phyloP scores from a whole-genome alignment of 306 rosid species.

The Styphnolobium japonicum region DNA sequence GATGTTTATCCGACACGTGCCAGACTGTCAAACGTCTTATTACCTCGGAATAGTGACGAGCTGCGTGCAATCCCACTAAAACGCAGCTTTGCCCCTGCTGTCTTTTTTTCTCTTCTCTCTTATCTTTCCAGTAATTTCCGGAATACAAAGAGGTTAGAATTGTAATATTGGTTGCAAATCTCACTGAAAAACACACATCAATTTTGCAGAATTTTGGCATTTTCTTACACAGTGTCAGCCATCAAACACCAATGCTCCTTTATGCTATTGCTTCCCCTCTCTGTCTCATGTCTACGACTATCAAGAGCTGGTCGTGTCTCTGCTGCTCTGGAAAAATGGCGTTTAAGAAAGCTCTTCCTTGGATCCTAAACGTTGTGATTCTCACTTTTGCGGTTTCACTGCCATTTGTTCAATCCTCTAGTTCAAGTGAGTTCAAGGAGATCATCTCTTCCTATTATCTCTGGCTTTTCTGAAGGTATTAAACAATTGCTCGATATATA shows the following conservation, averaged over 20 bases:
- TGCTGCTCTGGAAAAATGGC: constrained; percentile 35
- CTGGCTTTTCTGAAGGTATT: too few species aligned
- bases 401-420: constrained; percentile 38
- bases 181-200: neutral
- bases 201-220: neutral
- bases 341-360: constrained; percentile 4
- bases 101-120: neutral
- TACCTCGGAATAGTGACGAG: constrained; percentile 25
- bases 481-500: constrained; percentile 7
- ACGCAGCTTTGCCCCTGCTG: constrained; percentile 19
- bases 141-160: neutral
- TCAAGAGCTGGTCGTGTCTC: neutral
- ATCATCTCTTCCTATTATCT: neutral
- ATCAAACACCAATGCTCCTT: neutral
- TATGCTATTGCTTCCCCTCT: neutral
- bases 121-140: neutral
- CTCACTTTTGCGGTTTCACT: constrained; percentile 28
- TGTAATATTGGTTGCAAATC: neutral
- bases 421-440: constrained; percentile 30
- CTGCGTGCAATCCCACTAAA: neutral
- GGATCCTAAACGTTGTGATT: constrained; percentile 29
- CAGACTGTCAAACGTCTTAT: constrained; percentile 22
- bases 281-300: neutral
- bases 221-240: neutral
- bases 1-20: constrained; percentile 29